Conservation (phyloP, 164 flowering plant species). For the Kalanchoe fedtschenkoi region DNA sequence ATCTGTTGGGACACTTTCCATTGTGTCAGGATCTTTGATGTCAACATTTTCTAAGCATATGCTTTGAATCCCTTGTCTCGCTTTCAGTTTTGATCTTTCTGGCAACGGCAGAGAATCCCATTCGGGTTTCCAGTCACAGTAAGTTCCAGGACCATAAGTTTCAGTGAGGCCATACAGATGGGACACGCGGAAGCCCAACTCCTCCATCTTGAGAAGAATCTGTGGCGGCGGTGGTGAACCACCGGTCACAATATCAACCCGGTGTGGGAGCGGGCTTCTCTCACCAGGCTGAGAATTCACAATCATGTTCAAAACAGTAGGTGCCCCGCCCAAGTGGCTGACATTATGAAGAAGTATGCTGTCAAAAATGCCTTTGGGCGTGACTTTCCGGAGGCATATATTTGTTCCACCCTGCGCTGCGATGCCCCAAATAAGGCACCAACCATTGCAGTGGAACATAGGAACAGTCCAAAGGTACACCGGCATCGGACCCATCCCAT, state of each 20-base stretch:
- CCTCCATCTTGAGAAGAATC: constrained; percentile 27
- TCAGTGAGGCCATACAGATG: constrained; percentile 45
- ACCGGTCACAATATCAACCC: constrained; percentile 32
- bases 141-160: constrained; percentile 33
- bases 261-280: constrained; percentile 20
- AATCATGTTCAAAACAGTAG: constrained; percentile 39
- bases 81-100: constrained; percentile 19
- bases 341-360: constrained; percentile 23
- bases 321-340: constrained; percentile 42
- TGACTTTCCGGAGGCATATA: constrained; percentile 25
- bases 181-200: constrained; percentile 29
- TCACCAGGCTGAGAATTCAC: constrained; percentile 17
- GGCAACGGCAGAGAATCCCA: constrained; percentile 24
- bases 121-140: constrained; percentile 32
- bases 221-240: constrained; percentile 42
- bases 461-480: constrained; percentile 45
- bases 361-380: constrained; percentile 25
- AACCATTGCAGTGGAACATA: constrained; percentile 47
- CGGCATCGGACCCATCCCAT: constrained; percentile 24
- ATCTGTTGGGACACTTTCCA: constrained; percentile 30
- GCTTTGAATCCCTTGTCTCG: constrained; percentile 33
- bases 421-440: constrained; percentile 41
- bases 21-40: constrained; percentile 24
- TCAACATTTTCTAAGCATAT: constrained; percentile 30
- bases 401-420: constrained; percentile 44